Conservation (phyloP, 2,329 filamentous ascomycete genomes). For the Ophidiomyces ophidiicola region DNA sequence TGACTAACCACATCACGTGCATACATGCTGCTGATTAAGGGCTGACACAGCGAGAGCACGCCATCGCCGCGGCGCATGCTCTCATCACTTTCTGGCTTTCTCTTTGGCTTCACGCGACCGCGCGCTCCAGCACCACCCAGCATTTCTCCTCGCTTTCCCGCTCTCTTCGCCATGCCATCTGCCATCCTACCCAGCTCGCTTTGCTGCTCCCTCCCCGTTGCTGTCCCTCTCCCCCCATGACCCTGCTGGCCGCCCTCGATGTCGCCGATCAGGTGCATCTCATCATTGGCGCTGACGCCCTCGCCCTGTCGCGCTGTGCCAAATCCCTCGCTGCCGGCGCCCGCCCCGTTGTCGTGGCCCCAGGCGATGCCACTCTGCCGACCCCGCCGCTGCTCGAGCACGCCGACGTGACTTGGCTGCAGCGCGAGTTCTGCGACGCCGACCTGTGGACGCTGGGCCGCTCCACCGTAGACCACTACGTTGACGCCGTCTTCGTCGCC, state of each 20-base stretch:
- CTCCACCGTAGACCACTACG: conserved; percentile 60
- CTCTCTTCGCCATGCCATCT: too few species aligned
- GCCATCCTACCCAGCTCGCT: too few species aligned
- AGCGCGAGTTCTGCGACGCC: conserved; percentile 49
- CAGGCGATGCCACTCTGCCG: conserved; percentile 48
- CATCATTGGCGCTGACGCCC: conserved; percentile 70
- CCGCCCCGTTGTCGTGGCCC: conserved; percentile 63
- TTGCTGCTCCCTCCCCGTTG: conserved; percentile 2
- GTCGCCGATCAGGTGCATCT: conserved; percentile 52
- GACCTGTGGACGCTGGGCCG: conserved; percentile 70
- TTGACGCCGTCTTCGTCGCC: conserved; percentile 89
- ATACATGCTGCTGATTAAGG: too few species aligned
- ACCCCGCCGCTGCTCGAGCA: conserved; percentile 43
- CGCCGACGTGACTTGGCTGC: conserved; percentile 33
- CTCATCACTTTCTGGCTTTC: too few species aligned
- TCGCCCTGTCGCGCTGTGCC: conserved; percentile 71
- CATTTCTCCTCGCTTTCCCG: too few species aligned
- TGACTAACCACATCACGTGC: too few species aligned
- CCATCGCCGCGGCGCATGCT: too few species aligned
- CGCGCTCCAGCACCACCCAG: not conserved
- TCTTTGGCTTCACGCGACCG: too few species aligned
- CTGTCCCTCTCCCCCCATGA: too few species aligned
- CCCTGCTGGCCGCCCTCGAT: conserved; percentile 31
- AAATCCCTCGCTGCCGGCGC: conserved; percentile 76
- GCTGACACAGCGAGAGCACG: too few species aligned